Evolutionary conservation across 1,139 yeast genomes (phyloP).

Genomic region (Saccharomyces hybrid): DNA sequence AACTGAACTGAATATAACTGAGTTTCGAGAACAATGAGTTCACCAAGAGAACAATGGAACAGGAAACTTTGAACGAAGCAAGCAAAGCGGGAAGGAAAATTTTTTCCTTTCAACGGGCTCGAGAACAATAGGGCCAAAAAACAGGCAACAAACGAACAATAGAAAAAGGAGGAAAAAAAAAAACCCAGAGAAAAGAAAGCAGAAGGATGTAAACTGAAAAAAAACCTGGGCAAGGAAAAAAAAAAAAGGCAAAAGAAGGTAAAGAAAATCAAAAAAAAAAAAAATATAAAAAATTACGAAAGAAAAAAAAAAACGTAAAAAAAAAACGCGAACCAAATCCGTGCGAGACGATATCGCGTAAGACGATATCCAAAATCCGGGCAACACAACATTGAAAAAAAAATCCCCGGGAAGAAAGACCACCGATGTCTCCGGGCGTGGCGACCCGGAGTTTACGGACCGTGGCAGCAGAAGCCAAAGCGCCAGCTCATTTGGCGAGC

Average conservation of each 20-base stretch:
- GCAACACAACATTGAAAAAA: too few relatives aligned
- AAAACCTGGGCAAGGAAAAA: background rate
- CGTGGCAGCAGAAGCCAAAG: background rate
- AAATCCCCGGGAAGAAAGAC: background rate
- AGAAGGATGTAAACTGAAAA: background rate
- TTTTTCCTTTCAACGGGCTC: background rate
- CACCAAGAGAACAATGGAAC: background rate
- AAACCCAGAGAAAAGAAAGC: background rate
- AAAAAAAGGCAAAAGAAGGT: background rate
- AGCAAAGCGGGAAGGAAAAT: background rate
- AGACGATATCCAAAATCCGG: too few relatives aligned
- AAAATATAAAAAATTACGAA: too few relatives aligned
- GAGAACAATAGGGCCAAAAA: background rate
- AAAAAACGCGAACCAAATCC: too few relatives aligned
- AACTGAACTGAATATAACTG: constrained; percentile 1
- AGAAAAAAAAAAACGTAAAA: too few relatives aligned
- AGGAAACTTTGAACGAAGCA: background rate
- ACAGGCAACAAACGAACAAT: constrained; percentile 1
- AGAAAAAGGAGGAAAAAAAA: background rate
- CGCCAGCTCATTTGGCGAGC: background rate
- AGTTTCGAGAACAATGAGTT: background rate
- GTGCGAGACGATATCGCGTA: too few relatives aligned
- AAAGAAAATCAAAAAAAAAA: too few relatives aligned
- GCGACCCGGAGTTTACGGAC: background rate
- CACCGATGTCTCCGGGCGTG: background rate